phyloP scores from a whole-genome alignment of 2,329 filamentous ascomycete species.

The Capronia americana region DNA sequence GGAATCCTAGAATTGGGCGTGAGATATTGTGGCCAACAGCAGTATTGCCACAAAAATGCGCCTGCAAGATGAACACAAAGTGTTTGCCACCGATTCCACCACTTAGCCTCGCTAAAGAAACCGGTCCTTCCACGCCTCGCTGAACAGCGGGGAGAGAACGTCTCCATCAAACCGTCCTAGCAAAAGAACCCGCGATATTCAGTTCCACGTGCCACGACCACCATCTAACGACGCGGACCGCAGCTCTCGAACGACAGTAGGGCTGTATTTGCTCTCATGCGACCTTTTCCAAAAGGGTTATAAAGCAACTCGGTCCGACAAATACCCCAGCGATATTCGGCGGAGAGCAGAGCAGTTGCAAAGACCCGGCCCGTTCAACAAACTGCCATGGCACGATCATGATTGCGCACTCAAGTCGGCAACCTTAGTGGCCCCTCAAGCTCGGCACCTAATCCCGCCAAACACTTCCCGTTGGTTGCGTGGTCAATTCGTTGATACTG shows the following conservation, averaged over 20 bases:
- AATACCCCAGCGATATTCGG: not conserved
- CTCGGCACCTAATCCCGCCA: not conserved
- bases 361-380: not conserved
- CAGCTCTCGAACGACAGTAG: not conserved
- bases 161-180: not conserved
- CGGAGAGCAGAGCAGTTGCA: not conserved
- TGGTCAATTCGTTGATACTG: not conserved
- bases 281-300: not conserved
- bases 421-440: not conserved
- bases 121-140: not conserved
- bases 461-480: not conserved
- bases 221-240: not conserved
- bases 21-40: not conserved
- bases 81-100: not conserved
- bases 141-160: not conserved
- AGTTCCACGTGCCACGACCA: not conserved
- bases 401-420: not conserved
- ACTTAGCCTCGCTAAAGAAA: not conserved
- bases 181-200: not conserved
- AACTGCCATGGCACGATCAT: not conserved
- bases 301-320: not conserved
- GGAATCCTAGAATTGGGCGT: conserved; percentile 14
- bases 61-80: not conserved
- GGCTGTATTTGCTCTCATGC: not conserved
- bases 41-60: not conserved